Base-by-base conservation (phyloP, 192 early-diverging fungal species). In the Geranomyces variabilis region DNA sequence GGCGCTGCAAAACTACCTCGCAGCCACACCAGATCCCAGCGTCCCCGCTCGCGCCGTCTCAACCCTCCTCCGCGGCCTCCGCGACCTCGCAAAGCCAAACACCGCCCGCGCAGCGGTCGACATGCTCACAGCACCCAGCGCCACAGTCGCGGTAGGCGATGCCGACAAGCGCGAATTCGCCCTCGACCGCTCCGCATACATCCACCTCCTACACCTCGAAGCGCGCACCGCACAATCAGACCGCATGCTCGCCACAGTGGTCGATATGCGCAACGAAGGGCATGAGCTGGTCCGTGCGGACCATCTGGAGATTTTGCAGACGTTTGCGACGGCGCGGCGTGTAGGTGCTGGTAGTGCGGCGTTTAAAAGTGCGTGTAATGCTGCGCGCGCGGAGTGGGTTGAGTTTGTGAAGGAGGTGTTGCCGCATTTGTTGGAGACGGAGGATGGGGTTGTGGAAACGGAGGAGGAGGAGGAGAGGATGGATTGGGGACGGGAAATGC, bases 51-150 rank as follows among this genome's bases (percentile, higher is more conserved):
- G 21, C 15, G 28, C 56, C 17, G 57, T 70, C 36, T 43, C 68
- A 17, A 1, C 58, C 1, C 30, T 70, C 34, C 58, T 70, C 34
- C 51, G 28, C 26, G 43, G 34, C 26, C 56, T 57, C 43, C 44
- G 67, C 34, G 70, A 79, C 17, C 15, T 69, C 10, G 43, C 63
- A n/a, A 17, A 41, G 13, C 17, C 41, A 19, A 64, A 64, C 15
- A 60, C 58, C 2, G 58, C 58, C 4, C 29, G 31, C 2, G 58
- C 58, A 33, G 58, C 58, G 8, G 31, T 60, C 29, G 58, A 2
- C 28, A 28, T 60, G 29, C 29, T 60, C 58, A 34, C 24, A 34
- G 29, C 8, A 19, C 9, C 17, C 5, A 7, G 24, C 51, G n/a
- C 19, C n/a, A 53, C 19, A 53, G 12, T 26, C 19, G 19, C 46